Conservation (phyloP, 768 basidiomycete species). For the Leccinum boreale region DNA sequence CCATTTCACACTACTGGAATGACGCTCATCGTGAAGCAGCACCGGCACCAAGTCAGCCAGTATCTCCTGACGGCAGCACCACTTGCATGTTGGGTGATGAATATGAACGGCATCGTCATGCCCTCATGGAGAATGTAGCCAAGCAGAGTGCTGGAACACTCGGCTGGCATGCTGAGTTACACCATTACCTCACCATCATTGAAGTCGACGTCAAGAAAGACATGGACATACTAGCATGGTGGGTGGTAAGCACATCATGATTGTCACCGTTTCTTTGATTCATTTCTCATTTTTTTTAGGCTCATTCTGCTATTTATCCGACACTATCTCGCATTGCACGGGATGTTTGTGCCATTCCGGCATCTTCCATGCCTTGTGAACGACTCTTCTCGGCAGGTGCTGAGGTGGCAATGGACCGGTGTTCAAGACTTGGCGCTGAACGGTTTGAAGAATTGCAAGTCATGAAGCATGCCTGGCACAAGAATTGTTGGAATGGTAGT, state of each 20-base stretch:
- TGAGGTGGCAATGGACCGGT: not conserved
- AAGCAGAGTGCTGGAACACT: not conserved
- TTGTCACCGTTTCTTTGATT: too few relatives aligned
- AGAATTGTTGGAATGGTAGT: too few relatives aligned
- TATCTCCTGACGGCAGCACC: not conserved
- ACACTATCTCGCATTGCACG: not conserved
- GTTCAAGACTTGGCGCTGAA: not conserved
- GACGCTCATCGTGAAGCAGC: too few relatives aligned
- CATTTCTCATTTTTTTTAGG: not conserved
- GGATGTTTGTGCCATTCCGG: not conserved
- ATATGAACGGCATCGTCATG: not conserved
- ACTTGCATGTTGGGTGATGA: not conserved
- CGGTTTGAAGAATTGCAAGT: not conserved
- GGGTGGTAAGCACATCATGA: not conserved
- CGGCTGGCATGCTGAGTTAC: not conserved
- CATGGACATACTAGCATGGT: not conserved
- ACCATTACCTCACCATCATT: not conserved
- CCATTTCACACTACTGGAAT: too few relatives aligned
- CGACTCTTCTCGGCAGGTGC: not conserved
- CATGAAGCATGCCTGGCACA: not conserved
- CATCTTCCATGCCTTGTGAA: not conserved
- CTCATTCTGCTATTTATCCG: not conserved
- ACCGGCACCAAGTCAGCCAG: not conserved
- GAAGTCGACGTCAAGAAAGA: not conserved
- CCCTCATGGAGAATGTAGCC: not conserved